Percentiles rank a stretch among this genome's conserved stretches.
phyloP scores from a whole-genome alignment of 768 basidiomycete genomes.

The Lentinus brumalis region DNA sequence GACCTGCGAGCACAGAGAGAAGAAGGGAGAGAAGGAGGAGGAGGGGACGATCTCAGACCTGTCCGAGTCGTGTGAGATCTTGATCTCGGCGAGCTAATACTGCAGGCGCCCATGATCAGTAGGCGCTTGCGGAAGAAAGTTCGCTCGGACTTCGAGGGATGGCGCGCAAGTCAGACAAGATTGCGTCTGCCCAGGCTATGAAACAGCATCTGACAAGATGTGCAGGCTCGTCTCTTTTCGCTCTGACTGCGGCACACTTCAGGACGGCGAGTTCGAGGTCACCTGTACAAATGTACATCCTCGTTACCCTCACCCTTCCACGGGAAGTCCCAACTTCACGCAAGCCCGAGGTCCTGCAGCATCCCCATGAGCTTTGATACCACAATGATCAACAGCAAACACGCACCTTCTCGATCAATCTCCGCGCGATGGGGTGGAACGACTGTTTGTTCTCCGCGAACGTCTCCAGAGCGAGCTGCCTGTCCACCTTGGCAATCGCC shows the following conservation, averaged over 20 bases:
- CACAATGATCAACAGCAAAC: too few species aligned
- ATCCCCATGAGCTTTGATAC: not conserved
- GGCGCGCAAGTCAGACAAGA: conserved; percentile 45
- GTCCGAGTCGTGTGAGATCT: conserved; percentile 21
- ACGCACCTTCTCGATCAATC: conserved; percentile 73
- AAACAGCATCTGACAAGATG: not conserved
- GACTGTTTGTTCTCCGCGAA: conserved; percentile 49
- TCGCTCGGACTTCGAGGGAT: conserved; percentile 4
- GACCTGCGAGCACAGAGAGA: too few species aligned
- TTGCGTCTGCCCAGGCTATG: conserved; percentile 31
- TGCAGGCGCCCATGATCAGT: too few species aligned
- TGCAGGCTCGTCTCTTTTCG: conserved; percentile 93
- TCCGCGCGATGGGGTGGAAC: conserved; percentile 80
- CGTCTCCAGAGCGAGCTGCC: conserved; percentile 48
- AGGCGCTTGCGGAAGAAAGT: too few species aligned
- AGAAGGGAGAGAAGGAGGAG: not conserved
- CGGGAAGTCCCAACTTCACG: not conserved
- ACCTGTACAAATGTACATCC: conserved; percentile 44
- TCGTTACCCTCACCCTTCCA: not conserved
- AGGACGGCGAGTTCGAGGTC: conserved; percentile 71
- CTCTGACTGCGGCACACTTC: conserved; percentile 86
- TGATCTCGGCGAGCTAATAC: conserved; percentile 4
- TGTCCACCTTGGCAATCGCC: conserved; percentile 55
- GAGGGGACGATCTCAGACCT: not conserved
- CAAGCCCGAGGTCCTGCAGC: conserved; percentile 20